phyloP scores from a whole-genome alignment of 176 grass and related monocot species.

The maize (Zea mays) region Zm-B73-REFERENCE-NAM-5.0 NC_050103.1:146121501-146122000 shows the following conservation, averaged over 20 bases:
- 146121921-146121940: not conserved
- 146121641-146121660: not conserved
- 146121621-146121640: no score
- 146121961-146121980: not conserved
- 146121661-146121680: not conserved
- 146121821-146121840: no score
- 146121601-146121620: no score
- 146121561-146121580: not conserved
- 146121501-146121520: not conserved
- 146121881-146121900: no score
- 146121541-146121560: not conserved
- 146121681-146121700: not conserved
- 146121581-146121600: not conserved
- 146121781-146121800: not conserved
- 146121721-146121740: not conserved
- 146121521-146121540: no score
- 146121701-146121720: not conserved
- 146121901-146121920: not conserved
- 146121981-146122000: not conserved
- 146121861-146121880: no score
- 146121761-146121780: not conserved
- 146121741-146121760: not conserved
- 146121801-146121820: no score
- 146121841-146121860: no score
- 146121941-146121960: not conserved